These are phyloP conservation scores for Tolypocladium amazonense DNA, from an alignment of 2,329 filamentous ascomycete genomes.

Conservation along the genomic window DNA sequence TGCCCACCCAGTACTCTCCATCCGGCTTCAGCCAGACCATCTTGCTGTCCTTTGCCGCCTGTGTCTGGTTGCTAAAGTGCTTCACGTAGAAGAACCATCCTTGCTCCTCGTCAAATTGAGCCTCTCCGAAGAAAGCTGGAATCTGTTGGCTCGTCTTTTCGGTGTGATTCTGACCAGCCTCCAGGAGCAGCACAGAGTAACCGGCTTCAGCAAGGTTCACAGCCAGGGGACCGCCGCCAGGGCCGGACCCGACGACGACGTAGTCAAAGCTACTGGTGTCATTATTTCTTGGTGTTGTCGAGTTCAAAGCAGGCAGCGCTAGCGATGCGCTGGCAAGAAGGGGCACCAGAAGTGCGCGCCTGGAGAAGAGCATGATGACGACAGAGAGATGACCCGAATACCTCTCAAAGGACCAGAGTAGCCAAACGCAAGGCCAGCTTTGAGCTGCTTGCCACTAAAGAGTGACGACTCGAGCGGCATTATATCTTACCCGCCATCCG, in stretches of 20 bases:
- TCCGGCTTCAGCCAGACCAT: slow-evolving; percentile 24
- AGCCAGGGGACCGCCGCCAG: slow-evolving; percentile 44
- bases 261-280: slow-evolving; percentile 36
- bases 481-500: not conserved
- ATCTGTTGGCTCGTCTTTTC: slow-evolving; percentile 14
- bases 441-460: not conserved
- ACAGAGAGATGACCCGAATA: not conserved
- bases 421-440: not conserved
- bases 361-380: not conserved
- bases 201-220: slow-evolving; percentile 45
- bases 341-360: not conserved
- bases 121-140: slow-evolving; percentile 16
- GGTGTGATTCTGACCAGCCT: slow-evolving; percentile 46
- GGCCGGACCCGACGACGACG: slow-evolving; percentile 47
- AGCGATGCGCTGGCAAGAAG: not conserved
- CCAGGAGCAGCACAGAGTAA: slow-evolving; percentile 45
- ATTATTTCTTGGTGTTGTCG: not conserved
- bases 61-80: slow-evolving; percentile 40
- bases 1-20: slow-evolving; percentile 21
- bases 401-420: not conserved
- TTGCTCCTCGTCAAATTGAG: slow-evolving; percentile 10
- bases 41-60: slow-evolving; percentile 40
- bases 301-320: not conserved
- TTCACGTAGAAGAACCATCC: slow-evolving; percentile 52
- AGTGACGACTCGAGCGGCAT: not conserved